These are phyloP conservation scores for Solanum verrucosum DNA, from an alignment of 257 asterid genomes.

Conservation along the genomic window DNA sequence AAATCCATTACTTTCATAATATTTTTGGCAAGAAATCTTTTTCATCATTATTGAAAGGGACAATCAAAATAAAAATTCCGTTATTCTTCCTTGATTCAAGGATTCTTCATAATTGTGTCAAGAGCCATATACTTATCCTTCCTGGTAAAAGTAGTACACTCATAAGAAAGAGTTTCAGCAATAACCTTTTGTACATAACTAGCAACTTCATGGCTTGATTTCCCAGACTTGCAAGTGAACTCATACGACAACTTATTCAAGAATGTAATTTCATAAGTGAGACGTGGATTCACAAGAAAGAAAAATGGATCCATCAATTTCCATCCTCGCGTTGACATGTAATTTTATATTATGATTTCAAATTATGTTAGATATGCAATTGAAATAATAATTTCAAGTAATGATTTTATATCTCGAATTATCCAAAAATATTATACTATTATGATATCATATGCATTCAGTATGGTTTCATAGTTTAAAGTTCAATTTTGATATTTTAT, in stretches of 20 bases:
- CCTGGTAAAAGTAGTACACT: not conserved
- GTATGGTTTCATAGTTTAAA: no score
- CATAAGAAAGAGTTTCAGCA: not conserved
- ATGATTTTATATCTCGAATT: no score
- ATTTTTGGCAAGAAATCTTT: not conserved
- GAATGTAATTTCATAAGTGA: constrained; percentile 23
- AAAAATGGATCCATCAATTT: constrained; percentile 29
- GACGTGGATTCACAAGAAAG: constrained; percentile 33
- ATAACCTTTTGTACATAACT: not conserved
- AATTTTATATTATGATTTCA: not conserved
- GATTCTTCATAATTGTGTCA: not conserved
- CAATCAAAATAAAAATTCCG: not conserved
- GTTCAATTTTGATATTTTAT: no score
- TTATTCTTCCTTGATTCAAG: not conserved
- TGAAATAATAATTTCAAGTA: not conserved
- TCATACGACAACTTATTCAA: constrained; percentile 21
- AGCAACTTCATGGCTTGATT: constrained; percentile 21
- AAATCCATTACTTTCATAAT: not conserved
- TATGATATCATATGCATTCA: not conserved
- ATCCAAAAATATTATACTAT: no score
- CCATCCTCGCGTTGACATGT: constrained; percentile 33
- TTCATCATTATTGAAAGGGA: not conserved
- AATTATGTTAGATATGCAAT: not conserved
- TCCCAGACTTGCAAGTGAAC: constrained; percentile 19
- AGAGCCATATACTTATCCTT: not conserved